phyloP scores from a whole-genome alignment of 192 early-diverging fungal genomes.

The Backusella mclennaniae region DNA sequence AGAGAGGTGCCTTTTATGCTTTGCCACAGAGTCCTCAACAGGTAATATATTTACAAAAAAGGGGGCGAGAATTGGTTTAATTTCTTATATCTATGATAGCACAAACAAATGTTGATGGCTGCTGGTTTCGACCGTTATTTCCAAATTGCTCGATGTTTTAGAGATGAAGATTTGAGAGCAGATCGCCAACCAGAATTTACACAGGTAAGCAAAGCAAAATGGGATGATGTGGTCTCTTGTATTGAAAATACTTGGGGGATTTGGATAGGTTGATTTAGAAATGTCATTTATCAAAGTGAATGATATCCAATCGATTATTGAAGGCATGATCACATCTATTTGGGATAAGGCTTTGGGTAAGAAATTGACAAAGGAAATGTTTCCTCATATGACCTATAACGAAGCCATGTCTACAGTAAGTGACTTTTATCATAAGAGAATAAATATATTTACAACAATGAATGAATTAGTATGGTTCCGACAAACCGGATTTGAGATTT shows the following conservation, averaged over 20 bases:
- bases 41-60: constrained; percentile 32
- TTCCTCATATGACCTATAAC: constrained; percentile 76
- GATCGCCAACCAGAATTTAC: constrained; percentile 96
- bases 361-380: constrained; percentile 50
- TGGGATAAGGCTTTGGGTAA: constrained; percentile 58
- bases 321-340: constrained; percentile 64
- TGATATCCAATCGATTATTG: constrained; percentile 74
- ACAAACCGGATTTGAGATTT: constrained; percentile 89
- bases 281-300: constrained; percentile 76
- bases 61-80: background rate
- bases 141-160: constrained; percentile 90
- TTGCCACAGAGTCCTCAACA: constrained; percentile 91
- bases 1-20: constrained; percentile 74
- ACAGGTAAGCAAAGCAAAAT: constrained; percentile 53
- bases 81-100: background rate
- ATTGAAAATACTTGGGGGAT: background rate
- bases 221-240: background rate
- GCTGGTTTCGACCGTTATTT: constrained; percentile 89
- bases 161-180: constrained; percentile 84
- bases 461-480: constrained; percentile 68
- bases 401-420: constrained; percentile 72
- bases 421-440: background rate
- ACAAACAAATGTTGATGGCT: constrained; percentile 89
- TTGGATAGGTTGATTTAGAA: constrained; percentile 79
- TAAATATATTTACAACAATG: constrained; percentile 14